Conservation (phyloP, 768 basidiomycete species). For the Amanita subjunquillea region DNA sequence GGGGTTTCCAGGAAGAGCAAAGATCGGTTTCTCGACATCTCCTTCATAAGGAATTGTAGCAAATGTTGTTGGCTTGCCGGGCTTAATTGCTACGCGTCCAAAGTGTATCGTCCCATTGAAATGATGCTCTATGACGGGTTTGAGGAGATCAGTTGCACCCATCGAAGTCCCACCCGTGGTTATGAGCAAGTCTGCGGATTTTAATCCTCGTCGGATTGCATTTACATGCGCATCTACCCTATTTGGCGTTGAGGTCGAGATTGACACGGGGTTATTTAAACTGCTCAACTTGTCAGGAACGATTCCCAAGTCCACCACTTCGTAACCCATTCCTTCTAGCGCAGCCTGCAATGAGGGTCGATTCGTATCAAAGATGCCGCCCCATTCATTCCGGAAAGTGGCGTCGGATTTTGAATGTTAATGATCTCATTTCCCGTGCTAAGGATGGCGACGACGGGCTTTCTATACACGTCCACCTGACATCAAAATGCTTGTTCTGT, state of each 20-base stretch:
- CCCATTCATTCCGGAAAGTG: constrained; percentile 36
- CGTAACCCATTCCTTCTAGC: constrained; percentile 64
- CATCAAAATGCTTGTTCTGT: neutral
- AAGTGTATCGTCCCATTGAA: constrained; percentile 75
- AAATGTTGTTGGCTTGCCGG: constrained; percentile 87
- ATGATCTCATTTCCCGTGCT: constrained; percentile 83
- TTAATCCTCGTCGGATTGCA: constrained; percentile 46
- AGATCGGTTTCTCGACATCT: constrained; percentile 47
- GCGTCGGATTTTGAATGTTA: constrained; percentile 41
- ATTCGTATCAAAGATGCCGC: constrained; percentile 80
- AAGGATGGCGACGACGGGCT: constrained; percentile 69
- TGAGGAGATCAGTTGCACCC: constrained; percentile 80
- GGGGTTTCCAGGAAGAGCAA: constrained; percentile 85
- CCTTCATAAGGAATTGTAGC: constrained; percentile 50
- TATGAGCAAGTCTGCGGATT: constrained; percentile 61
- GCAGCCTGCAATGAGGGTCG: constrained; percentile 66
- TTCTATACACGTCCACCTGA: constrained; percentile 60
- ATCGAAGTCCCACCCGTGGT: constrained; percentile 90
- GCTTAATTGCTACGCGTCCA: constrained; percentile 74
- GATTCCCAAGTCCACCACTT: constrained; percentile 74
- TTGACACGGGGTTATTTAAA: neutral
- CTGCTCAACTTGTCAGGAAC: constrained; percentile 56
- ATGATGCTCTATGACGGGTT: constrained; percentile 78
- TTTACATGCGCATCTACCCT: constrained; percentile 50
- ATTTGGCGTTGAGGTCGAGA: neutral